Evolutionary conservation across 164 flowering plant genomes (phyloP).

Genomic region (Malania oleifera): DNA sequence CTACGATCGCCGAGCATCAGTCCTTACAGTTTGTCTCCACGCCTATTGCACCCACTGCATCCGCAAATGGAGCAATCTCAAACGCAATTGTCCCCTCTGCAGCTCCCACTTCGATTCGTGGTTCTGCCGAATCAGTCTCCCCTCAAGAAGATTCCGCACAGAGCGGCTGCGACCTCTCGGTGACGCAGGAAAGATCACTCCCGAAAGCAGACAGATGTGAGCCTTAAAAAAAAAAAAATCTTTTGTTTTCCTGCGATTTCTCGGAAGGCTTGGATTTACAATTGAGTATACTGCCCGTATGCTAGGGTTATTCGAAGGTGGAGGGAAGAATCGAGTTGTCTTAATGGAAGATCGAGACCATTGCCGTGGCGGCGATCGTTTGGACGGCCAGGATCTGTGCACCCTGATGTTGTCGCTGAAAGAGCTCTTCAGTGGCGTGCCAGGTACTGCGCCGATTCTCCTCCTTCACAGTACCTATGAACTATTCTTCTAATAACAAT

Average conservation of each 20-base stretch:
- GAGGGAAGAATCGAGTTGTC: conserved; percentile 16
- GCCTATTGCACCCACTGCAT: conserved; percentile 61
- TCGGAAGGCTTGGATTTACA: neutral
- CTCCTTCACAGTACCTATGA: neutral
- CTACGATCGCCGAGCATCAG: conserved; percentile 31
- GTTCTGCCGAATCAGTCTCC: conserved; percentile 33
- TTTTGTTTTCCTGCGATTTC: neutral
- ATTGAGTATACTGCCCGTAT: neutral
- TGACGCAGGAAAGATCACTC: conserved; percentile 6
- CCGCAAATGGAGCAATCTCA: conserved; percentile 54
- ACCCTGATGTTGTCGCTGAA: conserved; percentile 27
- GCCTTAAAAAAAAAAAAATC: neutral
- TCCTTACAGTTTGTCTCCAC: conserved; percentile 44
- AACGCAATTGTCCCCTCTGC: conserved; percentile 70
- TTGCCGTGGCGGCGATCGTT: conserved; percentile 57
- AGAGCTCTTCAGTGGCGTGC: conserved; percentile 63
- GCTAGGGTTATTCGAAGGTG: conserved; percentile 27
- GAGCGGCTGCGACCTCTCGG: conserved; percentile 23
- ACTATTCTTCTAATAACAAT: neutral
- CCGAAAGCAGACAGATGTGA: neutral
- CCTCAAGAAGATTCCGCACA: conserved; percentile 21
- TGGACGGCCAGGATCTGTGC: conserved; percentile 31
- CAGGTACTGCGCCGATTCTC: conserved; percentile 29
- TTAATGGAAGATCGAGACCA: conserved; percentile 29
- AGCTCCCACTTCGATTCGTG: conserved; percentile 45